Evolutionary conservation across 306 rosid genomes (phyloP).

Genomic region (Fragaria nilgerrensis): DNA sequence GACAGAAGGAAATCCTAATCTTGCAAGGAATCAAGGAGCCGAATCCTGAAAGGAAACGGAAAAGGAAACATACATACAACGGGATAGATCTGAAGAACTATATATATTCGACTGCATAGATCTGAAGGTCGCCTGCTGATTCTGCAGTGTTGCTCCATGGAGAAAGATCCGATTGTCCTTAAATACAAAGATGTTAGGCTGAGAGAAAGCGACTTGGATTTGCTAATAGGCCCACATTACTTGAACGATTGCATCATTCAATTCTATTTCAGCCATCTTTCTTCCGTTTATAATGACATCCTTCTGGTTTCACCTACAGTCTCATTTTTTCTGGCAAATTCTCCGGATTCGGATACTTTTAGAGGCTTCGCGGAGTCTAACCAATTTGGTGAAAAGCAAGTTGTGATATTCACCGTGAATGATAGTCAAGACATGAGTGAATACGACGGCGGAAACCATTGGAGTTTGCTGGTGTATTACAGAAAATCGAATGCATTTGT

Average conservation of each 20-base stretch:
- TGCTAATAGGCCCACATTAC: slow-evolving; percentile 8
- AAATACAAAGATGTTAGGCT: neutral
- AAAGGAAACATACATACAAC: neutral
- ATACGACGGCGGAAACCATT: slow-evolving; percentile 13
- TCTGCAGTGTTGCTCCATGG: neutral
- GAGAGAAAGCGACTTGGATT: neutral
- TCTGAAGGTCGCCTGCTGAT: neutral
- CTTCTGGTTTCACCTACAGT: slow-evolving; percentile 7
- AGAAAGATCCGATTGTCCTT: neutral
- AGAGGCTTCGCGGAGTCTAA: slow-evolving; percentile 11
- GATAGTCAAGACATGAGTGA: neutral
- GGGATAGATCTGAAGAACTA: too few species aligned
- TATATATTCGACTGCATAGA: neutral
- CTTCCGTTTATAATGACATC: neutral
- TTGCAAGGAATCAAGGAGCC: neutral
- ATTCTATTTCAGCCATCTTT: slow-evolving; percentile 10
- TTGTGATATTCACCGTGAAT: slow-evolving; percentile 18
- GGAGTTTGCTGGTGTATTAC: slow-evolving; percentile 22
- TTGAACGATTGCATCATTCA: slow-evolving; percentile 14
- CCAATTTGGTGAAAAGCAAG: neutral
- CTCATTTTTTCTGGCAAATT: slow-evolving; percentile 13
- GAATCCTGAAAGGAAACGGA: neutral
- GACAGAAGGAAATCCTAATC: neutral
- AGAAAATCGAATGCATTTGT: slow-evolving; percentile 11
- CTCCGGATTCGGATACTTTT: neutral